A percentile compares a stretch with the other conserved stretches of the same genome.
These are phyloP conservation scores for Escovopsis sp. DNA, from an alignment of 2,329 filamentous ascomycete genomes.

Conservation along the genomic window DNA sequence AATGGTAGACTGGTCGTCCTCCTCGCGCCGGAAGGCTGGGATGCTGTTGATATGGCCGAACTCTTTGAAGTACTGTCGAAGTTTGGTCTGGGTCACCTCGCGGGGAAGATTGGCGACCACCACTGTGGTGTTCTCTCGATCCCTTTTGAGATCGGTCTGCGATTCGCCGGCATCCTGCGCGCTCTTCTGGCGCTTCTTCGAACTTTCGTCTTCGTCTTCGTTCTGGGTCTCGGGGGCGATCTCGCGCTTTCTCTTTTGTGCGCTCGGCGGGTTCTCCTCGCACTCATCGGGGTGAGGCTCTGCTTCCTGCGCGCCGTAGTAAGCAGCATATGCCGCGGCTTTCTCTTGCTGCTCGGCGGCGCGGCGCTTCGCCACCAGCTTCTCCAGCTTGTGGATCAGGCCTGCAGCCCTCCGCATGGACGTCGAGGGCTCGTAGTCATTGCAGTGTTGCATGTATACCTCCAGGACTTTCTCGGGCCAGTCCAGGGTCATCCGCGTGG, in stretches of 20 bases:
- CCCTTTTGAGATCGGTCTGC: constrained; percentile 46
- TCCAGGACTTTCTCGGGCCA: constrained; percentile 66
- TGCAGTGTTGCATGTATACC: constrained; percentile 65
- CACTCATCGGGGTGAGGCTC: constrained; percentile 7
- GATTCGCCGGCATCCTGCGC: constrained; percentile 19
- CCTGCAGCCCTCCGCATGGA: constrained; percentile 62
- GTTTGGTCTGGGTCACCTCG: constrained; percentile 52
- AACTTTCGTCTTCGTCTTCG: constrained; percentile 19
- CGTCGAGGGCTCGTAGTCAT: constrained; percentile 73
- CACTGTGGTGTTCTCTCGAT: constrained; percentile 81
- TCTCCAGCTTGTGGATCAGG: constrained; percentile 54
- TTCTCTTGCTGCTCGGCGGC: constrained; percentile 50
- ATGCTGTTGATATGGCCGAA: constrained; percentile 75
- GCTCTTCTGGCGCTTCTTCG: constrained; percentile 53
- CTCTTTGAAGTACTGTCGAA: constrained; percentile 83
- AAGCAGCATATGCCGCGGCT: constrained; percentile 34
- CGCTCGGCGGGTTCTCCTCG: constrained; percentile 22
- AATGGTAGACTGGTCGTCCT: constrained; percentile 44
- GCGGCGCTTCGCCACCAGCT: constrained; percentile 47
- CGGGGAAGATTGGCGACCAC: constrained; percentile 64
- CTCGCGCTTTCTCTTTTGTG: constrained; percentile 63
- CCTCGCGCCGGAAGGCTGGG: constrained; percentile 46
- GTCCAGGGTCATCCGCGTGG: constrained; percentile 47
- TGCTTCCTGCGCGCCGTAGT: constrained; percentile 19
- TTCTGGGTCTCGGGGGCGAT: constrained; percentile 30